phyloP scores from a whole-genome alignment of 441 rosid species.

The Melastoma candidum region DNA sequence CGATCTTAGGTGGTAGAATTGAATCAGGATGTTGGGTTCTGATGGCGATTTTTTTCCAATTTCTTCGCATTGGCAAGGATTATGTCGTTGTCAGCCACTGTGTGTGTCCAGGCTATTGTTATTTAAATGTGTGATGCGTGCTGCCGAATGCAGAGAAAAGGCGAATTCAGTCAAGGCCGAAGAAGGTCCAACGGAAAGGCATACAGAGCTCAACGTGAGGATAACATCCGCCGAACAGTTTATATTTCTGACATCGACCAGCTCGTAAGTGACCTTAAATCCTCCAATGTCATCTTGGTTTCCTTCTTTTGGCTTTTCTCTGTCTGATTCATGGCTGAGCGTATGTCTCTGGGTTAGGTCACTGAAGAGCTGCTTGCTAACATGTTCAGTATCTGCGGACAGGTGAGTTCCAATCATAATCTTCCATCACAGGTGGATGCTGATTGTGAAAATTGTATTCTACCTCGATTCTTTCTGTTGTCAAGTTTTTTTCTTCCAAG shows the following conservation, averaged over 20 bases:
- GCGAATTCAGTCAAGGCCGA: slow-evolving; percentile 39
- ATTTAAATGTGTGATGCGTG: slow-evolving; percentile 10
- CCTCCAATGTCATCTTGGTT: slow-evolving; percentile 10
- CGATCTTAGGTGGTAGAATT: too few relatives aligned
- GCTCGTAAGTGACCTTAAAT: slow-evolving; percentile 33
- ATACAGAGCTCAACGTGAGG: slow-evolving; percentile 52
- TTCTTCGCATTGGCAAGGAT: too few relatives aligned
- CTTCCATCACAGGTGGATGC: not conserved
- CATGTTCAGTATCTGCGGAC: slow-evolving; percentile 51
- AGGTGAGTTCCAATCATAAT: slow-evolving; percentile 30
- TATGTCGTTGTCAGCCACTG: too few relatives aligned
- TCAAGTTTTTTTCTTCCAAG: too few relatives aligned
- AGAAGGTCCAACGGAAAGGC: slow-evolving; percentile 45
- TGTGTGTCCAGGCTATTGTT: slow-evolving; percentile 8
- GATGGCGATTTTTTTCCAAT: too few relatives aligned
- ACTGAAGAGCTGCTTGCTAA: slow-evolving; percentile 65
- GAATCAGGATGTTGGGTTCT: too few relatives aligned
- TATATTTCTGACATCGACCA: slow-evolving; percentile 76
- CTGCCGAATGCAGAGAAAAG: slow-evolving; percentile 32
- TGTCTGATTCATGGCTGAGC: not conserved
- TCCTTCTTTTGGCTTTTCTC: not conserved
- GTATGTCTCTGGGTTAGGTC: slow-evolving; percentile 25
- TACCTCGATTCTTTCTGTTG: not conserved
- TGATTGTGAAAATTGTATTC: not conserved
- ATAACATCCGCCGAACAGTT: slow-evolving; percentile 55